phyloP scores from a whole-genome alignment of 129 eudicot species.

The Saussurea involucrata region DNA sequence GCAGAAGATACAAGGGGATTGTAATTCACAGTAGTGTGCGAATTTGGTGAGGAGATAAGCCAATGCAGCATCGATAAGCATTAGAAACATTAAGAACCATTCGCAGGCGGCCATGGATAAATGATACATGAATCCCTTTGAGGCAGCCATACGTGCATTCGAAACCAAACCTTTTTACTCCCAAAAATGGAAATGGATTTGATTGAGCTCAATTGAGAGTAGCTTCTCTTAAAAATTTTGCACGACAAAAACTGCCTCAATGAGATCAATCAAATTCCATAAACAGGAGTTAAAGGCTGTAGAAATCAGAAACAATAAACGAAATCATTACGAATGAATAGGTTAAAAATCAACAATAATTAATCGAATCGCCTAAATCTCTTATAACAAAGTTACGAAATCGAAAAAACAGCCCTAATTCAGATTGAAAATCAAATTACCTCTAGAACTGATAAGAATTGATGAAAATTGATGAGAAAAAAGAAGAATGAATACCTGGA shows the following conservation, averaged over 20 bases:
- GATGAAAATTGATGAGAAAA: neutral
- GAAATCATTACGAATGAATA: conserved; percentile 2
- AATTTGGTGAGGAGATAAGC: conserved; percentile 58
- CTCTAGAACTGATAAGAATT: neutral
- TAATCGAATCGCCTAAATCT: conserved; percentile 4
- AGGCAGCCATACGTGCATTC: conserved; percentile 48
- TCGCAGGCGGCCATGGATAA: conserved; percentile 71
- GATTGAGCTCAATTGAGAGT: conserved; percentile 31
- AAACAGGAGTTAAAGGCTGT: conserved; percentile 31
- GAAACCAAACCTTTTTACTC: conserved; percentile 16
- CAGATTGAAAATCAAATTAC: neutral
- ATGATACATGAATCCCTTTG: conserved; percentile 37
- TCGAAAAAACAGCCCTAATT: neutral
- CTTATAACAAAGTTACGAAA: neutral
- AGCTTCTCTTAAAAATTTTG: neutral
- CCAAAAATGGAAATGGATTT: conserved; percentile 32
- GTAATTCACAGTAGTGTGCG: conserved; percentile 63
- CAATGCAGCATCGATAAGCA: conserved; percentile 65
- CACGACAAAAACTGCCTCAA: conserved; percentile 9
- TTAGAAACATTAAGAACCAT: conserved; percentile 80
- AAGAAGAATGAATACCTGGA: conserved; percentile 31
- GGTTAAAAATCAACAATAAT: neutral
- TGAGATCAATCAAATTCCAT: conserved; percentile 34
- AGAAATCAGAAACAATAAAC: neutral
- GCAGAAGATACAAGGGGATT: conserved; percentile 75